Evolutionary conservation across 176 grass and related monocot genomes (phyloP).

Genomic region (Triticum turgidum): DNA sequence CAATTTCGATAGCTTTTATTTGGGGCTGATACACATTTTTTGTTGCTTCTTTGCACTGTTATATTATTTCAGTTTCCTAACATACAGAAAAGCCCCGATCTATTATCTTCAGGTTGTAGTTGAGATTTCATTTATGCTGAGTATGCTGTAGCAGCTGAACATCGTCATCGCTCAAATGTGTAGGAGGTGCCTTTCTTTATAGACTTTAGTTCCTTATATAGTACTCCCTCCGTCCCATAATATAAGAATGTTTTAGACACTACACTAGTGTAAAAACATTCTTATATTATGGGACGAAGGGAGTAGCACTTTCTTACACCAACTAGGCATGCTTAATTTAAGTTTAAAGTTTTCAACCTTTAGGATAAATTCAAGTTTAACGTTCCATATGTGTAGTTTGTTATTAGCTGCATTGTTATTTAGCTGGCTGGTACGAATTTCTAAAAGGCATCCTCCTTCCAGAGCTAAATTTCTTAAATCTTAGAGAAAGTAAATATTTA

Average conservation of each 20-base stretch:
- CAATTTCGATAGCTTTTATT: not conserved
- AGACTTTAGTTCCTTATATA: not conserved
- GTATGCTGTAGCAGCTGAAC: conserved; percentile 45
- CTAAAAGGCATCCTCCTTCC: no score
- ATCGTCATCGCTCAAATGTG: conserved; percentile 54
- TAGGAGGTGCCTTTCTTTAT: conserved; percentile 52
- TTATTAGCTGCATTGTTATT: no score
- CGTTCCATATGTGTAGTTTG: no score
- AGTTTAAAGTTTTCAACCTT: no score
- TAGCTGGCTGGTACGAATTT: no score
- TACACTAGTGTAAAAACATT: no score
- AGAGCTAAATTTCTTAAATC: no score
- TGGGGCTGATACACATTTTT: not conserved
- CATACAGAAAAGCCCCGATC: not conserved
- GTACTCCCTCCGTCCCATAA: not conserved
- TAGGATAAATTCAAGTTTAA: no score
- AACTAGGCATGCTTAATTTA: not conserved
- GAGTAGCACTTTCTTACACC: no score
- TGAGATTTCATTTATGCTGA: conserved; percentile 99
- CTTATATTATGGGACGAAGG: no score
- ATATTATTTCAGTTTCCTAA: not conserved
- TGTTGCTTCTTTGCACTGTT: not conserved
- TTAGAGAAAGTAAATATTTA: not conserved
- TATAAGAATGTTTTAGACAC: no score
- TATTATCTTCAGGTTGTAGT: conserved; percentile 35